phyloP scores from a whole-genome alignment of 805 yeast species.

The Hermanozyma aechmeae region DNA sequence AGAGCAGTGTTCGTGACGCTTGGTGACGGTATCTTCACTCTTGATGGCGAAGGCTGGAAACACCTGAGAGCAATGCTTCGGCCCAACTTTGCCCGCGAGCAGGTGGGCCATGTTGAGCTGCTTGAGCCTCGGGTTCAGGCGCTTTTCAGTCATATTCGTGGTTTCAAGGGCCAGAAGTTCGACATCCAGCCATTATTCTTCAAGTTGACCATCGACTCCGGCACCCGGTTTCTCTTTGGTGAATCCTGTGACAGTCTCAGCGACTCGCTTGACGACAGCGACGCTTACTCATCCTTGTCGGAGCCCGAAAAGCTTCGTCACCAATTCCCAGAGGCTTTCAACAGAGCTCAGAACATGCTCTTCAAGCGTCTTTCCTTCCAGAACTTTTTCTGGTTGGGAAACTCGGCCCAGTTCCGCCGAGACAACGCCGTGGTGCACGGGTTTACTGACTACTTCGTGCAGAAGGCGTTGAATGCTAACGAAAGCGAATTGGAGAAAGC shows the following conservation, averaged over 20 bases:
- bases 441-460: conserved; percentile 24
- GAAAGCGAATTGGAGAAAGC: conserved; percentile 20
- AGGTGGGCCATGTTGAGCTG: conserved; percentile 15
- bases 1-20: conserved; percentile 11
- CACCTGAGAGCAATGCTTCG: conserved; percentile 19
- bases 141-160: conserved; percentile 9
- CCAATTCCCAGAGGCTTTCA: conserved; percentile 8
- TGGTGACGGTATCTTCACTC: conserved; percentile 19
- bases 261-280: too few relatives aligned
- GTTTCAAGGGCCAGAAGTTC: conserved; percentile 3
- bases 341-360: conserved; percentile 7
- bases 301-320: too few relatives aligned
- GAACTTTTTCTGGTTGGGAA: conserved; percentile 6
- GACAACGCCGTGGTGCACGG: conserved; percentile 7
- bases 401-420: conserved; percentile 4
- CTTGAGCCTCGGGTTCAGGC: conserved; percentile 16
- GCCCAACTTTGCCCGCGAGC: conserved; percentile 19
- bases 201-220: conserved; percentile 10
- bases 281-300: too few relatives aligned
- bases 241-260: conserved; percentile 9
- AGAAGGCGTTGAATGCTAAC: conserved; percentile 23
- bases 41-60: conserved; percentile 20
- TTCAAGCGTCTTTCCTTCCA: conserved; percentile 6
- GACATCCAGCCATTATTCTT: conserved; percentile 10
- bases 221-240: conserved; percentile 9